phyloP scores from a whole-genome alignment of 805 yeast species.

The Kregervanrija fluxuum region DNA sequence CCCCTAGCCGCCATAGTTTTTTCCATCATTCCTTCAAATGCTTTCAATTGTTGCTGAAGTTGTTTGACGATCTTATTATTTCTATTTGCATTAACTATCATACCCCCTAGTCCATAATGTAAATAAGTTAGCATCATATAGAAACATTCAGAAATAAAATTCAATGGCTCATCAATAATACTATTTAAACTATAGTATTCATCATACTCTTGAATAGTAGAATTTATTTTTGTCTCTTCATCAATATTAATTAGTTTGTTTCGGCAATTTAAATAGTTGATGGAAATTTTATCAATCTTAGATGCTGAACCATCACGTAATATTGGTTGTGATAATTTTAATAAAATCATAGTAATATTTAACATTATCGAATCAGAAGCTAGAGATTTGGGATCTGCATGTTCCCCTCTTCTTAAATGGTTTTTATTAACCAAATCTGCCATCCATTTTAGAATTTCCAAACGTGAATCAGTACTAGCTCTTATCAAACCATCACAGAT shows the following conservation, averaged over 20 bases:
- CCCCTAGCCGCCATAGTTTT: conserved; percentile 8
- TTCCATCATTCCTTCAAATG: conserved; percentile 34
- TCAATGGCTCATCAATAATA: conserved; percentile 28
- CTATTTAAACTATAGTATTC: conserved; percentile 42
- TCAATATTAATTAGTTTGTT: conserved; percentile 50
- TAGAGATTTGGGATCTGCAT: conserved; percentile 57
- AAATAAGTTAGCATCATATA: conserved; percentile 70
- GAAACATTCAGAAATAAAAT: conserved; percentile 90
- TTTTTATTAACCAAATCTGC: conserved; percentile 70
- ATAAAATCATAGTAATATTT: conserved; percentile 61
- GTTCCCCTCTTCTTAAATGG: conserved; percentile 83
- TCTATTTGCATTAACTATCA: conserved; percentile 49
- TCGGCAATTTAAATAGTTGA: conserved; percentile 52
- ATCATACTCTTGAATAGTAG: conserved; percentile 65
- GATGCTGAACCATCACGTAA: conserved; percentile 45
- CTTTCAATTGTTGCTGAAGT: conserved; percentile 45
- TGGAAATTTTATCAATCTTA: conserved; percentile 73
- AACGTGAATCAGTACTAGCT: conserved; percentile 60
- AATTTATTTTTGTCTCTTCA: conserved; percentile 79
- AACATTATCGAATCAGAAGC: conserved; percentile 79
- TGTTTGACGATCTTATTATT: conserved; percentile 43
- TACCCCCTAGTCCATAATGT: conserved; percentile 87
- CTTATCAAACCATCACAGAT: conserved; percentile 71
- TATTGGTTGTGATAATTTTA: conserved; percentile 78
- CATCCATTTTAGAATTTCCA: conserved; percentile 58